Base-by-base conservation (phyloP, 2,329 filamentous ascomycete genomes). In the Pseudogymnoascus sp. region DNA sequence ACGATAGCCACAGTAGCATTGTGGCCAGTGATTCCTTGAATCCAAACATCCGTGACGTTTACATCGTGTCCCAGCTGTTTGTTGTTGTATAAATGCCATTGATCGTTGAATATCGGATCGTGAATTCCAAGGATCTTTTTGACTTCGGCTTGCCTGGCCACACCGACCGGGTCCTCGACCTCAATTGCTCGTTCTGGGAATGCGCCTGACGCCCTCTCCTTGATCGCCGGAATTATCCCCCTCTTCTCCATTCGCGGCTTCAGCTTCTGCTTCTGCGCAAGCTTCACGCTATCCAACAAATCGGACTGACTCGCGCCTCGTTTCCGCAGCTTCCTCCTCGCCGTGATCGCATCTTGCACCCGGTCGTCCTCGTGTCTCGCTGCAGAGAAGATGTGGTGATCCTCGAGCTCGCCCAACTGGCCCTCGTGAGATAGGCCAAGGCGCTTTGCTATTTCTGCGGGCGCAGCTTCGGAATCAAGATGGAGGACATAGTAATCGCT, bases 401-500 rank as follows among this genome's bases (percentile, higher is more conserved):
- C 84, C 56, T 84, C 78, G 42, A 99, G 82, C 71, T 90, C 84
- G 68, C 90, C 89, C 16, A 97, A 81, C 56, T 84, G 84, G 38
- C 93, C 93, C 70, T 97, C 90, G 75, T 96, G 88, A 50, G 83
- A 81, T 59, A 96, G 80, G 18, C 90, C 91, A 7, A 99, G 79
- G 21, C 85, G 82, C 53, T 79, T 78, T 28, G 92, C 92, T 67
- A 97, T 81, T 42, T 88, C 81, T 23, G 83, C 77, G 14, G 92
- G 91, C 12, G 85, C 81, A 5, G 84, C 80, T 38, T 83, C 79
- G 11, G 84, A 78, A 64, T 89, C 84, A 71, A 99, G 83, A 68
- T 97, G 90, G 56, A 99, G 81, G 67, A 96, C 92, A 75, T 97
- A 97, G 78, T 96, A 97, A 76, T 99, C 93, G 76, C 92, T 86